A percentile compares a stretch with the other conserved stretches of the same genome.
Conservation (phyloP, 768 basidiomycete species). For the Russula griseocarnosa region DNA sequence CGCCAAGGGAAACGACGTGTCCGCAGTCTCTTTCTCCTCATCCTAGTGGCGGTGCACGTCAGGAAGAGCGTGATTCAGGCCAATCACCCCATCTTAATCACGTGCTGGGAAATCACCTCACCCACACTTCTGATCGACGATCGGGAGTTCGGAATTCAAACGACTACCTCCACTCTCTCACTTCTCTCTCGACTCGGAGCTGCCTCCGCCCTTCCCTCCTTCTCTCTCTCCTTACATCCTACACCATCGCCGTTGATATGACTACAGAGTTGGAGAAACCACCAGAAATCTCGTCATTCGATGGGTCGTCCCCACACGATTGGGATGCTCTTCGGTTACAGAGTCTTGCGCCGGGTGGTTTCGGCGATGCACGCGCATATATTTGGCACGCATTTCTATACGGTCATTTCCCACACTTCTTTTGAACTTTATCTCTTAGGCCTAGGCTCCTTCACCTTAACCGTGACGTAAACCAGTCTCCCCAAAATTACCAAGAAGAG, state of each 20-base stretch:
- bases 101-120: slow-evolving; percentile 10
- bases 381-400: slow-evolving; percentile 49
- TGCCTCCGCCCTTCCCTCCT: not conserved
- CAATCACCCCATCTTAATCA: not conserved
- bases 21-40: not conserved
- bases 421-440: slow-evolving; percentile 38
- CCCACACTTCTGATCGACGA: not conserved
- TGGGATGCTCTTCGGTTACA: slow-evolving; percentile 46
- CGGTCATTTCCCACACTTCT: slow-evolving; percentile 23
- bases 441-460: slow-evolving; percentile 34
- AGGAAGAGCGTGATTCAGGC: slow-evolving; percentile 9
- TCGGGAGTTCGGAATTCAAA: slow-evolving; percentile 15
- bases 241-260: not conserved
- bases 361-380: slow-evolving; percentile 49
- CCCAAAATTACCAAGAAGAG: not conserved
- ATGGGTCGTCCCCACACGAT: slow-evolving; percentile 29
- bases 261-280: not conserved
- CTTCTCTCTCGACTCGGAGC: too few relatives aligned
- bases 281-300: not conserved
- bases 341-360: slow-evolving; percentile 60
- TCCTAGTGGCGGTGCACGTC: not conserved
- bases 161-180: not conserved
- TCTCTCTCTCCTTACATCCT: too few relatives aligned
- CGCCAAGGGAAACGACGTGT: not conserved
- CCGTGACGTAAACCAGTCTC: slow-evolving; percentile 28